These are phyloP conservation scores for Larix kaempferi DNA, from an alignment of 75 land plant species.

Conservation along the genomic window DNA sequence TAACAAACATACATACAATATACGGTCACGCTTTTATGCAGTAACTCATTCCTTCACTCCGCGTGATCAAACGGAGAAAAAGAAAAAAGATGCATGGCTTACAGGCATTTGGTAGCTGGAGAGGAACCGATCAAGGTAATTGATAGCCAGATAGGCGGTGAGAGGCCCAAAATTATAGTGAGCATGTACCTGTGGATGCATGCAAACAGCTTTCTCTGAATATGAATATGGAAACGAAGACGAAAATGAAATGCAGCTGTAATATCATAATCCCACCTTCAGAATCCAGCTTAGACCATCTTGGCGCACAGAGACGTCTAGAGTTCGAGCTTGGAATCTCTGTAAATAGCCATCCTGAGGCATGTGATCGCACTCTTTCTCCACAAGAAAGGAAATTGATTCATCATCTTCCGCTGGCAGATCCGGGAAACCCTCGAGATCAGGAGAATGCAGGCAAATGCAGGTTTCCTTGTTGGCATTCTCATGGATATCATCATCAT, in stretches of 20 bases:
- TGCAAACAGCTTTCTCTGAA: not conserved
- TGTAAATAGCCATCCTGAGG: conserved; percentile 16
- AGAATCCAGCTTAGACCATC: conserved; percentile 43
- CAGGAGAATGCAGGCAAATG: not conserved
- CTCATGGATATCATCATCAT: not conserved
- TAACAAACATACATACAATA: not conserved
- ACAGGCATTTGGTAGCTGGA: conserved; percentile 58
- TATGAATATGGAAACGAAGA: not conserved
- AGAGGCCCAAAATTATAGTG: conserved; percentile 57
- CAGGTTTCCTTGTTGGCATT: too few relatives aligned
- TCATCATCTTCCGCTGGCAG: too few relatives aligned
- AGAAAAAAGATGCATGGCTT: not conserved
- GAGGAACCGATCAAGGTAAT: conserved; percentile 76
- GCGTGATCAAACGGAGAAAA: too few relatives aligned
- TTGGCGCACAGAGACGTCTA: conserved; percentile 26
- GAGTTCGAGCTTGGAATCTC: conserved; percentile 14
- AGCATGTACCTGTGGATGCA: conserved; percentile 33
- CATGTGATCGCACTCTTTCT: not conserved
- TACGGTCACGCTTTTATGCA: too few relatives aligned
- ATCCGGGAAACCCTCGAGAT: not conserved
- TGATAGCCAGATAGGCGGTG: conserved; percentile 63
- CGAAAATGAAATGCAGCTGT: not conserved
- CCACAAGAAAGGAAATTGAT: not conserved
- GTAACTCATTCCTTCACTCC: too few relatives aligned
- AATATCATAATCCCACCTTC: conserved; percentile 19